A percentile compares a stretch with the other conserved stretches of the same genome.
Conservation (phyloP, 352 stramenopile species). For the Globisporangium sylvaticum region DNA sequence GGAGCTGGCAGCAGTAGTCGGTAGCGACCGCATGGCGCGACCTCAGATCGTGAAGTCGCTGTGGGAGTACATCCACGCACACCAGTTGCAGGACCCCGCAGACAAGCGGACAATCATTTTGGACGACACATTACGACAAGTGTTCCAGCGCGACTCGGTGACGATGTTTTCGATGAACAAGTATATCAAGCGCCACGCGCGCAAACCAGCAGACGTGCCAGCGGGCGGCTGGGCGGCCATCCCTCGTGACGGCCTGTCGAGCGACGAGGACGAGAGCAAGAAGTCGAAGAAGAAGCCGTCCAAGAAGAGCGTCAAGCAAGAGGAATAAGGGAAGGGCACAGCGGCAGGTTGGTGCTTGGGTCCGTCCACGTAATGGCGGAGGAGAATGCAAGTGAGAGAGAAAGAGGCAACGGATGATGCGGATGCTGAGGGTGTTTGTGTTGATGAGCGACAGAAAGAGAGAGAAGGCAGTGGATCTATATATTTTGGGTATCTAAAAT, state of each 20-base stretch:
- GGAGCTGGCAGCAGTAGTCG: constrained; percentile 72
- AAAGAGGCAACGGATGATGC: neutral
- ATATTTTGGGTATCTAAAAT: neutral
- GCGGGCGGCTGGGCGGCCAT: constrained; percentile 68
- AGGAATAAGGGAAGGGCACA: neutral
- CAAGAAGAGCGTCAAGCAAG: constrained; percentile 8
- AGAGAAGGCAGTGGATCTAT: neutral
- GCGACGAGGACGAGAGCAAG: constrained; percentile 71
- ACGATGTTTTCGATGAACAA: constrained; percentile 91
- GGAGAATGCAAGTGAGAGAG: neutral
- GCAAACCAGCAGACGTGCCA: constrained; percentile 64
- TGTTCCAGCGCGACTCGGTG: constrained; percentile 82
- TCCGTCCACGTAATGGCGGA: neutral
- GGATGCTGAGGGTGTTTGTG: neutral
- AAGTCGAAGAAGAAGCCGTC: constrained; percentile 27
- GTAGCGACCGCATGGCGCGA: constrained; percentile 78
- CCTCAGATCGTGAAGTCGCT: constrained; percentile 93
- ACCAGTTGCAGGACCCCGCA: constrained; percentile 93
- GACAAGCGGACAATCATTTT: constrained; percentile 93
- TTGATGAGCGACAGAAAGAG: neutral
- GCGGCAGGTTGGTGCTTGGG: neutral
- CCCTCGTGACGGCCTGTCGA: constrained; percentile 68
- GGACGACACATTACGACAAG: constrained; percentile 81
- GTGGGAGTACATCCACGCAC: constrained; percentile 95
- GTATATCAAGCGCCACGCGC: constrained; percentile 83